Evolutionary conservation across 2,329 filamentous ascomycete species (phyloP), one percentile per base, ranked within the genome.

Genomic region (Fusarium albidum): DNA sequence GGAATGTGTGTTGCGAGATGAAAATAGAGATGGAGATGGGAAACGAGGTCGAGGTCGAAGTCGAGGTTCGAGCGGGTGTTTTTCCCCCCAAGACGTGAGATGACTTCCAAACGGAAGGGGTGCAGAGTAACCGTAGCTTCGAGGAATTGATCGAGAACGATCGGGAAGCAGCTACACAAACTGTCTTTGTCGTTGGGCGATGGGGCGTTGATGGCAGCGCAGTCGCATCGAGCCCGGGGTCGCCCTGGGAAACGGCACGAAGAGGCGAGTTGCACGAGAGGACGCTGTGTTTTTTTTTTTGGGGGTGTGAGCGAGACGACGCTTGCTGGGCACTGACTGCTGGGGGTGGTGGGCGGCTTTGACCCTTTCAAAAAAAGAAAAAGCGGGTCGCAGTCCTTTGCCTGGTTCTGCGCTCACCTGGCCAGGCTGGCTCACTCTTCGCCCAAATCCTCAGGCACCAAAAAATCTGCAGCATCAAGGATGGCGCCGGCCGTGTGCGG

Each of bases 211-310:
- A 64, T 67, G 65, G 57, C 48, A 67, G 65, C 61, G 65, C 59
- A 57, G 55, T 67, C 65, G 65, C 65, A 68, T 66, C 55, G 45
- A 55, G 56, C 59, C 65, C 56, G 32, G 53, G 64, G 65, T 67
- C 65, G 65, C 65, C 65, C 65, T 66, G 45, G 65, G 65, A 65
- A 64, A 67, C 65, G 61, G 59, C 55, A 68, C 58, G 56, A 67
- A 67, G 66, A 67, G 59, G 61, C 54, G 60, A 55, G 64, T 61
- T 57, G 56, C 42, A 61, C 57, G 49, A 61, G 45, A 59, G 51
- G 51, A 42, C 39, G 52, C n/a, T n/a, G n/a, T n/a, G 54, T 51
- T 39, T 18, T 50, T 35, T 62, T 66, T 65, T 67, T 67, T 66
- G 60, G 63, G 64, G 61, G 60, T 66, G 62, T 48, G 49, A 55